Evolutionary conservation across 768 basidiomycete species (phyloP), one percentile per base, ranked within the genome.

Genomic region (Pluteus cervinus): DNA sequence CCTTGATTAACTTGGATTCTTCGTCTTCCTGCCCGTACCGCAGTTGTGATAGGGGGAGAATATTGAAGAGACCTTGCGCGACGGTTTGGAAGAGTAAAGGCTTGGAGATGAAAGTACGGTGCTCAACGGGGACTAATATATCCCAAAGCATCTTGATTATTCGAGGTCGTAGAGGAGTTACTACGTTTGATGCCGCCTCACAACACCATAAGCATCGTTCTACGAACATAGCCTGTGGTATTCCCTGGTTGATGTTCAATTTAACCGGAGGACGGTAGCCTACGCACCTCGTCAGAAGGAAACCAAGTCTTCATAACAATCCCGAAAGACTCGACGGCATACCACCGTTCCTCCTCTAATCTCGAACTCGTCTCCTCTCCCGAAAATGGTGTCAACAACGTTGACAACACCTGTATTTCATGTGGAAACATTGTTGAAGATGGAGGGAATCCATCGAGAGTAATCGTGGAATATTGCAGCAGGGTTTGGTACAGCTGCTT

Each of bases 121-220:
- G 63, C 24, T 73, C 71, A 7, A 54, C 49, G 36, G 68, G 55
- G 48, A 63, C 61, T 46, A 79, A 40, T 50, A 74, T 50, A 47
- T 65, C 53, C 44, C 69, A 68, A 3, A 86, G 60, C 7, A 60
- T 57, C 7, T 62, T 63, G 12, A 86, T 47, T 17, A 81, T 61
- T 15, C 76, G 69, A 7, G 66, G 62, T 12, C 76, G 68, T 33
- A 70, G 56, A 12, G 47, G 47, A 6, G 69, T 62, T 5, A 60
- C 44, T 26, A 62, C 58, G 14, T 66, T 62, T 5, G 65, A 55
- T 1, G 75, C 75, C 7, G 81, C 81, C 45, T 71, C 74, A 46
- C 76, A 76, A 50, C 82, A 86, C 85, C 85, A 88, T 21, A 81
- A 44, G 46, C 70, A 75, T 17, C 84, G 74, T 41, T 77, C 76